Evolutionary conservation across 1,284 basidiomycete genomes (phyloP).

Genomic region (Heliocybe sulcata): DNA sequence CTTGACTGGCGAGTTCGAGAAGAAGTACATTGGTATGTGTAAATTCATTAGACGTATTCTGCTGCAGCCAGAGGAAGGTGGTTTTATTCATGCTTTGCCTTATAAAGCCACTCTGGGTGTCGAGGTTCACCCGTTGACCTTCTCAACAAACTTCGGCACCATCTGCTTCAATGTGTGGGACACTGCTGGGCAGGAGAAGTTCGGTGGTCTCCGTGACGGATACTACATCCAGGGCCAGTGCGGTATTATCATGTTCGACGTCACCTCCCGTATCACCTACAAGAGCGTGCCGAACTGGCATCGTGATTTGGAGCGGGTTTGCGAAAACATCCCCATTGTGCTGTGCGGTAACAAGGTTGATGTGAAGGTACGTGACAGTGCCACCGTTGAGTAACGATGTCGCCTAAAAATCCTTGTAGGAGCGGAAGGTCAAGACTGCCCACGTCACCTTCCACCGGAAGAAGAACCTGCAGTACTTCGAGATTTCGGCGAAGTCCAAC

Average conservation of each 20-base stretch:
- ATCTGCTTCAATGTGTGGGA: constrained; percentile 99
- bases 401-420: constrained; percentile 41
- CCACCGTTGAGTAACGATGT: background rate
- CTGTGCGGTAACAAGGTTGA: constrained; percentile 99
- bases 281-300: constrained; percentile 99
- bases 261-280: constrained; percentile 99
- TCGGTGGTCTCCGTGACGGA: constrained; percentile 95
- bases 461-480: constrained; percentile 99
- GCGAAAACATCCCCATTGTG: constrained; percentile 99
- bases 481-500: constrained; percentile 99
- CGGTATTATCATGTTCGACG: constrained; percentile 99
- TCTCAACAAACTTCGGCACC: constrained; percentile 97
- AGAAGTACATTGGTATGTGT: constrained; percentile 95
- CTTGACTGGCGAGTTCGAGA: constrained; percentile 99
- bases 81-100: background rate
- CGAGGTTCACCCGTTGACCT: constrained; percentile 94
- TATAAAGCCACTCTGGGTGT: constrained; percentile 93
- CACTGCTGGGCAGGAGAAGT: constrained; percentile 99
- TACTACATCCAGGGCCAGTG: constrained; percentile 99
- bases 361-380: constrained; percentile 74
- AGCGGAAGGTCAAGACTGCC: constrained; percentile 99
- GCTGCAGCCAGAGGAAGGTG: too few species aligned
- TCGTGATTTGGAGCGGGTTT: constrained; percentile 98
- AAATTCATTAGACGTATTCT: background rate
- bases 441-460: constrained; percentile 99